phyloP scores from a whole-genome alignment of 768 basidiomycete species.

The Tephrocybe rancida region DNA sequence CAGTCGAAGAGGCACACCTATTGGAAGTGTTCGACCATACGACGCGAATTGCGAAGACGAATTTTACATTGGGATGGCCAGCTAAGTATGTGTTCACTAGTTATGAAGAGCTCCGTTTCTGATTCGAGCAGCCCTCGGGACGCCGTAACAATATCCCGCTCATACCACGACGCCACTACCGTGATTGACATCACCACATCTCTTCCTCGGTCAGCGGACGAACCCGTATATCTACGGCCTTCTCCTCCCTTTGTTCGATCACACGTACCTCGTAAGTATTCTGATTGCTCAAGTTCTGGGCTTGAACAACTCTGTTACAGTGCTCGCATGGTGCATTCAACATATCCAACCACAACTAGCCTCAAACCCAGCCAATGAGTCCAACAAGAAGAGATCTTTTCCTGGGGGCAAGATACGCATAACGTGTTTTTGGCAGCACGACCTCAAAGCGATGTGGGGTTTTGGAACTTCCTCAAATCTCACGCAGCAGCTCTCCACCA shows the following conservation, averaged over 20 bases:
- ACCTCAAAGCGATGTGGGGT: conserved; percentile 86
- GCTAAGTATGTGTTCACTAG: conserved; percentile 62
- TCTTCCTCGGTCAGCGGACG: conserved; percentile 88
- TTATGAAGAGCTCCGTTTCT: conserved; percentile 3
- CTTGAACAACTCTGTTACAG: conserved; percentile 34
- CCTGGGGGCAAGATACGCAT: conserved; percentile 59
- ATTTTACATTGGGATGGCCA: conserved; percentile 95
- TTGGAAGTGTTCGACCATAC: conserved; percentile 86
- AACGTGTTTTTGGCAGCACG: conserved; percentile 95
- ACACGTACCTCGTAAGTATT: conserved; percentile 63
- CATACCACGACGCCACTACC: conserved; percentile 78
- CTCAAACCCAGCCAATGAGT: conserved; percentile 25
- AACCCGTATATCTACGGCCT: conserved; percentile 88
- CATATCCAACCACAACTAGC: conserved; percentile 43
- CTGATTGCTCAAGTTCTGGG: conserved; percentile 2
- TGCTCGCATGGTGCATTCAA: conserved; percentile 96
- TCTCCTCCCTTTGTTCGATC: conserved; percentile 93
- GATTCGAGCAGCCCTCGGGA: conserved; percentile 76
- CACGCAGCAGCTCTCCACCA: conserved; percentile 82
- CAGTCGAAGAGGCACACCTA: conserved; percentile 82
- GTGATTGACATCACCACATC: conserved; percentile 92
- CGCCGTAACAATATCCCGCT: conserved; percentile 89
- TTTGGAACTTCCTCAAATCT: conserved; percentile 66
- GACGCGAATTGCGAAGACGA: conserved; percentile 87
- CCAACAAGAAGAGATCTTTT: conserved; percentile 34